These are phyloP conservation scores for Suhomyces guaymorum DNA, from an alignment of 1,139 yeast genomes.

Conservation along the genomic window DNA sequence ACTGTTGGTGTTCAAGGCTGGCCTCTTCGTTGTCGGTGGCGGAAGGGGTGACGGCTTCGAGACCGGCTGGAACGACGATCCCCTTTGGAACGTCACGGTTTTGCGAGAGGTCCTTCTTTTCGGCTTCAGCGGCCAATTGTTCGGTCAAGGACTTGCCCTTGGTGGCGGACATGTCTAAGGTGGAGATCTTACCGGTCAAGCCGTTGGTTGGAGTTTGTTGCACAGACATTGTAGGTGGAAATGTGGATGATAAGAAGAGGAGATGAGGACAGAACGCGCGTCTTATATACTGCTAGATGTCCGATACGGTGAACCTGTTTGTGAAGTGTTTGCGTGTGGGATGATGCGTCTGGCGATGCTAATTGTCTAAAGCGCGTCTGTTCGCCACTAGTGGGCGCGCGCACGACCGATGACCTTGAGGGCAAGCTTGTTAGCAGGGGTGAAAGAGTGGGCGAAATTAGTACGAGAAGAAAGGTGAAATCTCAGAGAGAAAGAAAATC, in stretches of 20 bases:
- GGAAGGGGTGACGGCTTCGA: slow-evolving; percentile 13
- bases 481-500: no score
- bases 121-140: slow-evolving; percentile 48
- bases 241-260: background rate
- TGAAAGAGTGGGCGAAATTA: background rate
- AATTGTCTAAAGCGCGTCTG: no score
- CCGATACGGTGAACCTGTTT: slow-evolving; percentile 4
- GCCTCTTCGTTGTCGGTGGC: slow-evolving; percentile 20
- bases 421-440: background rate
- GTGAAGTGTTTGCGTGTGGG: slow-evolving; percentile 4
- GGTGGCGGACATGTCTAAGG: slow-evolving; percentile 38
- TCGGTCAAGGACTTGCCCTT: slow-evolving; percentile 45
- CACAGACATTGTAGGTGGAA: slow-evolving; percentile 31
- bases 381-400: slow-evolving; percentile 6
- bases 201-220: slow-evolving; percentile 52
- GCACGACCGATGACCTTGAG: background rate
- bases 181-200: slow-evolving; percentile 48
- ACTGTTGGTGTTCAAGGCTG: slow-evolving; percentile 46
- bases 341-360: slow-evolving; percentile 4
- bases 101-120: slow-evolving; percentile 40
- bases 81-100: slow-evolving; percentile 28
- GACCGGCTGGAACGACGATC: slow-evolving; percentile 20
- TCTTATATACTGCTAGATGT: slow-evolving; percentile 5
- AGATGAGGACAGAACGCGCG: slow-evolving; percentile 1
- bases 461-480: no score